phyloP scores from a whole-genome alignment of 495 filamentous ascomycete genomes.

The Hypoxylon trugodes region DNA sequence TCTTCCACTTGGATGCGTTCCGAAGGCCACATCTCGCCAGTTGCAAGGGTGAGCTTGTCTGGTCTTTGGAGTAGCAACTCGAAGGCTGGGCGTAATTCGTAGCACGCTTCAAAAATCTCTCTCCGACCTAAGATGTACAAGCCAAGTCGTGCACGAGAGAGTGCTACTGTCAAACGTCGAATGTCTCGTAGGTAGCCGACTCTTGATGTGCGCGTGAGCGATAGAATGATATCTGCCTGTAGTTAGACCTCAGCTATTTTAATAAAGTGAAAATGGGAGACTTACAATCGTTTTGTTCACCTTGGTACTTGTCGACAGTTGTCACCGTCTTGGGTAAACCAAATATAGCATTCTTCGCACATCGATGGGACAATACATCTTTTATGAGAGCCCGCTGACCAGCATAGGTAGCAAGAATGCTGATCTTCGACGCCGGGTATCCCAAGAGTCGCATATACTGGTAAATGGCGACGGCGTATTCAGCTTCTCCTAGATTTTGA shows the following conservation, averaged over 20 bases:
- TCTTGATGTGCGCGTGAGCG: constrained; percentile 83
- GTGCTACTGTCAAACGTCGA: constrained; percentile 92
- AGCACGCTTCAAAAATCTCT: constrained; percentile 87
- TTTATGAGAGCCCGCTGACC: constrained; percentile 91
- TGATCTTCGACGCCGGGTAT: constrained; percentile 91
- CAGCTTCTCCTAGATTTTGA: constrained; percentile 95
- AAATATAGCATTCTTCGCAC: constrained; percentile 83
- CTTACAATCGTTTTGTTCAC: constrained; percentile 98
- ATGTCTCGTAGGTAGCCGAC: constrained; percentile 96
- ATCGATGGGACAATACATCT: constrained; percentile 88
- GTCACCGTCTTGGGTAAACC: constrained; percentile 89
- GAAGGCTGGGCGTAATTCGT: constrained; percentile 88
- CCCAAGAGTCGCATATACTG: constrained; percentile 98
- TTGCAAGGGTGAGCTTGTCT: constrained; percentile 80
- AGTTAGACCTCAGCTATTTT: constrained; percentile 38
- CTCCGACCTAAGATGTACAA: constrained; percentile 93
- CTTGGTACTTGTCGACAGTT: constrained; percentile 98
- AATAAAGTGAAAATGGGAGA: constrained; percentile 23
- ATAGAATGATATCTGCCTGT: constrained; percentile 84
- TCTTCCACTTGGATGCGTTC: constrained; percentile 65
- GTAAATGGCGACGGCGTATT: constrained; percentile 94
- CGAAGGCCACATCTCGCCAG: constrained; percentile 86
- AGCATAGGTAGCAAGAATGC: constrained; percentile 91
- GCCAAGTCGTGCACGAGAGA: constrained; percentile 90
- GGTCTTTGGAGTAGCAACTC: constrained; percentile 73